Base-by-base conservation (phyloP, 805 yeast genomes). In the Lipomyces orientalis region DNA sequence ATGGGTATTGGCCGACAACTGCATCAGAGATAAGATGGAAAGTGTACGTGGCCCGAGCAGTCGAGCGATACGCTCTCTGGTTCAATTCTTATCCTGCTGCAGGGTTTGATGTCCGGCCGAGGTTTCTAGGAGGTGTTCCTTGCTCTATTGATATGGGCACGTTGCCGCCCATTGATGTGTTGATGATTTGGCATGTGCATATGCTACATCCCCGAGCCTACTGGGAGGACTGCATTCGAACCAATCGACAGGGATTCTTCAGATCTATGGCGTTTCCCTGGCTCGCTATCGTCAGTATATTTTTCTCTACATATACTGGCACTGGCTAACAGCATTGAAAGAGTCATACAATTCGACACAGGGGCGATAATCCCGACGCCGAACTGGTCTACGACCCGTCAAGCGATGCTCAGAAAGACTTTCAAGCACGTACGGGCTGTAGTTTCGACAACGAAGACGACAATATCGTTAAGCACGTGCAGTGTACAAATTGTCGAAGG, bases 141-240 rank as follows among this genome's bases (percentile, higher is more conserved):
- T n/a, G 51, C 22, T 46, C 43, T 2, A 25, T 64, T 22, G 54
- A 46, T 22, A n/a, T 35, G 19, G 61, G 58, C 16, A 51, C 58
- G n/a, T 25, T 72, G 55, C 73, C 74, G 33, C 74, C 74, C 1
- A 8, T 71, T 12, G 75, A 73, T 58, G 72, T 73, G 39, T 64
- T 73, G 22, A 73, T 73, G 75, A 68, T 73, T 10, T 73, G 74
- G 74, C 75, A 73, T 58, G 61, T 74, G 2, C 73, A 66, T 46
- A 60, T 72, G 68, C 64, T 72, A 60, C 72, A 72, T 62, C 75
- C 75, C 16, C 55, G 62, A n/a, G 64, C 64, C 16, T 72, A 64
- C 51, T 61, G 72, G 60, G 72, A 70, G 25, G 75, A 73, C 54
- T 66, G 71, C 34, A 37, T 57, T 33, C 57, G 69, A 12, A n/a